These are phyloP conservation scores for Xylaria sp. DNA, from an alignment of 2,329 filamentous ascomycete species.

Conservation along the genomic window DNA sequence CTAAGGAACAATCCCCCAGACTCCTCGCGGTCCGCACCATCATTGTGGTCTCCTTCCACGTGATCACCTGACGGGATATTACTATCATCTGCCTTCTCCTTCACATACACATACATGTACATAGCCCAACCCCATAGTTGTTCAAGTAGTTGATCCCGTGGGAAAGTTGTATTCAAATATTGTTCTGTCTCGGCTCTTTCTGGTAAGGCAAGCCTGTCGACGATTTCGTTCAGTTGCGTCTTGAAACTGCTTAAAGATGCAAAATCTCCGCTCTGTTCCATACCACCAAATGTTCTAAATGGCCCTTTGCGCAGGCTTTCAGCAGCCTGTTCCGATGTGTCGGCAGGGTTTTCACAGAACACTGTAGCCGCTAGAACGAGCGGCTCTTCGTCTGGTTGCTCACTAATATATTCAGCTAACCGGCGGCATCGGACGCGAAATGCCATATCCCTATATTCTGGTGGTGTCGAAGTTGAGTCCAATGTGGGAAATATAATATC, in stretches of 20 bases:
- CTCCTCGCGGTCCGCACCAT: constrained; percentile 9
- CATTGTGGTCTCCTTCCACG: background rate
- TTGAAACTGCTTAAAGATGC: constrained; percentile 20
- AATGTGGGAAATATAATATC: constrained; percentile 41
- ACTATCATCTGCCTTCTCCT: background rate
- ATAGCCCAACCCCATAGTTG: constrained; percentile 41
- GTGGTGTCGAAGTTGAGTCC: constrained; percentile 7
- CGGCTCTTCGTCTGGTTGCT: constrained; percentile 27
- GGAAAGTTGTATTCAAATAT: constrained; percentile 30
- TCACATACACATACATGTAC: constrained; percentile 32
- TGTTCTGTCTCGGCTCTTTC: constrained; percentile 14
- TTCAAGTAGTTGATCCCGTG: constrained; percentile 33
- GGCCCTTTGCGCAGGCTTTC: constrained; percentile 36
- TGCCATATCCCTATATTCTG: constrained; percentile 36
- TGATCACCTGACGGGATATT: background rate
- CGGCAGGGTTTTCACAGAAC: constrained; percentile 40
- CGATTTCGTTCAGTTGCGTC: constrained; percentile 30
- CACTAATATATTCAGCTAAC: constrained; percentile 37
- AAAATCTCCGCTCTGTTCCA: constrained; percentile 21
- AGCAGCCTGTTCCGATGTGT: constrained; percentile 16
- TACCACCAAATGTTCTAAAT: constrained; percentile 36
- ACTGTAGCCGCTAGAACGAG: constrained; percentile 37
- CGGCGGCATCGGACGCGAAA: constrained; percentile 42
- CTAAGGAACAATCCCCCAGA: constrained; percentile 33
- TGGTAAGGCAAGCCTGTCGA: constrained; percentile 23